These are phyloP conservation scores for Clarireedia homoeocarpa DNA, from an alignment of 2,329 filamentous ascomycete genomes.

Conservation along the genomic window DNA sequence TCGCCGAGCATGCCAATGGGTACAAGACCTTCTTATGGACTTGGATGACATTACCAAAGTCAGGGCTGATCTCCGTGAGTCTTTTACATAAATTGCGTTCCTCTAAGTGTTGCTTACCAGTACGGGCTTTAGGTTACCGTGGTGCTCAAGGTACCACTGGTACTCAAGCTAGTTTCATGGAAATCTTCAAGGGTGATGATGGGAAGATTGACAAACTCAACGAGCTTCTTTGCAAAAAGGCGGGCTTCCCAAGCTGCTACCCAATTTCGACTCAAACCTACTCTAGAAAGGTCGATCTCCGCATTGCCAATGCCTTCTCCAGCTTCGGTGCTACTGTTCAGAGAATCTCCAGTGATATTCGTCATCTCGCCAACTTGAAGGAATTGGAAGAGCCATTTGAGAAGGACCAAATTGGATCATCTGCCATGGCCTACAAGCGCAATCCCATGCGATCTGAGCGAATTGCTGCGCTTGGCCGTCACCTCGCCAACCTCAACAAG, in stretches of 20 bases:
- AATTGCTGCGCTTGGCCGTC: constrained; percentile 39
- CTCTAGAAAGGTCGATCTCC: constrained; percentile 73
- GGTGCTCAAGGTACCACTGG: constrained; percentile 53
- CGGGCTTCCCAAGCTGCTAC: constrained; percentile 44
- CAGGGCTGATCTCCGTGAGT: constrained; percentile 39
- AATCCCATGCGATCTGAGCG: constrained; percentile 43
- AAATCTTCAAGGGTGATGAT: constrained; percentile 42
- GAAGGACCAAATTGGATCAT: constrained; percentile 70
- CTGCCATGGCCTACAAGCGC: constrained; percentile 47
- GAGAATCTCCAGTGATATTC: constrained; percentile 66
- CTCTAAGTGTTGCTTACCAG: background rate
- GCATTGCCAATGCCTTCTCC: constrained; percentile 71
- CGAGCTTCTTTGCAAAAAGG: constrained; percentile 46
- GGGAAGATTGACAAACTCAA: constrained; percentile 48
- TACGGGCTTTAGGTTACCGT: constrained; percentile 45
- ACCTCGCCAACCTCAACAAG: constrained; percentile 32
- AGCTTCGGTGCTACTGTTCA: constrained; percentile 74
- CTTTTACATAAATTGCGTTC: background rate
- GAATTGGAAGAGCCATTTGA: constrained; percentile 83
- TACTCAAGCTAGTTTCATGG: constrained; percentile 32
- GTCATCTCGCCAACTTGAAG: constrained; percentile 68
- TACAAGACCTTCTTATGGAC: constrained; percentile 69
- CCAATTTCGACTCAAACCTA: constrained; percentile 57
- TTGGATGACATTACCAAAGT: constrained; percentile 65
- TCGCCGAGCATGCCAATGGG: constrained; percentile 53